Evolutionary conservation across 2,329 filamentous ascomycete species (phyloP).

Genomic region (Trichoderma lentiforme): DNA sequence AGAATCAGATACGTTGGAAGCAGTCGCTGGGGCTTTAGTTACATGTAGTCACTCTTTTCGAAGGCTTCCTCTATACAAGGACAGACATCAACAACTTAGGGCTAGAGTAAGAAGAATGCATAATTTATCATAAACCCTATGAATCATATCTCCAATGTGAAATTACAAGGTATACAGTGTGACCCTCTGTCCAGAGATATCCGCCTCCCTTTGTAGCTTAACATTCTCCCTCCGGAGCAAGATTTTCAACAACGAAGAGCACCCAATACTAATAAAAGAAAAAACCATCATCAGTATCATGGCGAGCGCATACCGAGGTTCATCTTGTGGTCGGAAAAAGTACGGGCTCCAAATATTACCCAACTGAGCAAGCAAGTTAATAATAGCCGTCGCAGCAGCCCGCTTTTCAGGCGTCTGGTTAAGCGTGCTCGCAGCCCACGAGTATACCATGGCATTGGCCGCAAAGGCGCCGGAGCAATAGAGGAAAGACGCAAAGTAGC

Average conservation of each 20-base stretch:
- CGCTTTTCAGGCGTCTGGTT: slow-evolving; percentile 45
- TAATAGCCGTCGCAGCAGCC: slow-evolving; percentile 37
- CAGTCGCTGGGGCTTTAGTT: not conserved
- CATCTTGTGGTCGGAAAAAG: slow-evolving; percentile 38
- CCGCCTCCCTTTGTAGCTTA: not conserved
- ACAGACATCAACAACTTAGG: not conserved
- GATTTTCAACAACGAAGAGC: not conserved
- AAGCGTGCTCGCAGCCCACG: slow-evolving; percentile 37
- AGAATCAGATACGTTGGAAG: not conserved
- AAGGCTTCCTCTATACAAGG: not conserved
- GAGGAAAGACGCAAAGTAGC: slow-evolving; percentile 32
- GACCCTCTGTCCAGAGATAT: not conserved
- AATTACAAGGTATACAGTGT: not conserved
- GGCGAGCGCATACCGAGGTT: slow-evolving; percentile 39
- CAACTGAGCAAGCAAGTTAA: slow-evolving; percentile 26
- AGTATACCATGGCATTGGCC: slow-evolving; percentile 39
- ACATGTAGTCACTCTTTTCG: not conserved
- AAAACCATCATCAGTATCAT: slow-evolving; percentile 25
- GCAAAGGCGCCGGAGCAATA: slow-evolving; percentile 32
- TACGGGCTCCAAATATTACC: slow-evolving; percentile 43
- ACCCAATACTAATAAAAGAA: slow-evolving; percentile 9
- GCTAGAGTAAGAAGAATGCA: not conserved
- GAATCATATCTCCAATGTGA: not conserved
- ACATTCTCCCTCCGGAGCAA: slow-evolving; percentile 4
- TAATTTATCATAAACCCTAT: not conserved